Conservation (phyloP, 495 filamentous ascomycete species). For the Pyrenopolyporus hunteri region DNA sequence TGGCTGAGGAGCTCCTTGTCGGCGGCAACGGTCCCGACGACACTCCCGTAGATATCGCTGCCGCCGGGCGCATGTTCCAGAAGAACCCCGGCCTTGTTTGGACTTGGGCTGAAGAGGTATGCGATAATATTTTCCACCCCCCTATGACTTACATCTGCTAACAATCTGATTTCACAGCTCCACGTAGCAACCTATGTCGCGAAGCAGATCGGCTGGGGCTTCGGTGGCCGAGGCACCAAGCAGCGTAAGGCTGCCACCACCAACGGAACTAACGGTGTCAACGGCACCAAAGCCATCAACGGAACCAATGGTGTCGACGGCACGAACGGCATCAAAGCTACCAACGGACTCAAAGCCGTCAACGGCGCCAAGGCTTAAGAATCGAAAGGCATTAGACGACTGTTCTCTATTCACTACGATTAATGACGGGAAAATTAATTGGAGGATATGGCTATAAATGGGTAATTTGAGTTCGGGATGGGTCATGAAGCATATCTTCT, state of each 20-base stretch:
- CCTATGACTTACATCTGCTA: background rate
- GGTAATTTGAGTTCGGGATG: too few relatives aligned
- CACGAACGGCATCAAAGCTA: too few relatives aligned
- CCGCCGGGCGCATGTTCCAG: conserved; percentile 69
- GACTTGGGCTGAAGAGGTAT: conserved; percentile 65
- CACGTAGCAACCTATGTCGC: conserved; percentile 64
- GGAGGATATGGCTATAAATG: too few relatives aligned
- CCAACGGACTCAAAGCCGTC: too few relatives aligned
- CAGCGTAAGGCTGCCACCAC: background rate
- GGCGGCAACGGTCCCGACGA: conserved; percentile 40
- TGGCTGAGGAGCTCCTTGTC: conserved; percentile 61
- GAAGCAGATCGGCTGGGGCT: conserved; percentile 70
- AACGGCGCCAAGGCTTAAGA: too few relatives aligned
- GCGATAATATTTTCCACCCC: background rate
- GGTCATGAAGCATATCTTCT: too few relatives aligned
- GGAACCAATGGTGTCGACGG: too few relatives aligned
- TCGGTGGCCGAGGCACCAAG: conserved; percentile 29
- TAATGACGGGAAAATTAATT: too few relatives aligned
- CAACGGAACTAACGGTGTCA: background rate
- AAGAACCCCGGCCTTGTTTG: conserved; percentile 73
- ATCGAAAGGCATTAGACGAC: too few relatives aligned
- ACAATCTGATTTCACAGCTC: conserved; percentile 37
- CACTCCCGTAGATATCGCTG: conserved; percentile 59
- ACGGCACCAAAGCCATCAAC: too few relatives aligned
- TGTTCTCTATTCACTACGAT: too few relatives aligned